Evolutionary conservation across 75 land plant species (phyloP).

Genomic region (Ceratopteris richardii): DNA sequence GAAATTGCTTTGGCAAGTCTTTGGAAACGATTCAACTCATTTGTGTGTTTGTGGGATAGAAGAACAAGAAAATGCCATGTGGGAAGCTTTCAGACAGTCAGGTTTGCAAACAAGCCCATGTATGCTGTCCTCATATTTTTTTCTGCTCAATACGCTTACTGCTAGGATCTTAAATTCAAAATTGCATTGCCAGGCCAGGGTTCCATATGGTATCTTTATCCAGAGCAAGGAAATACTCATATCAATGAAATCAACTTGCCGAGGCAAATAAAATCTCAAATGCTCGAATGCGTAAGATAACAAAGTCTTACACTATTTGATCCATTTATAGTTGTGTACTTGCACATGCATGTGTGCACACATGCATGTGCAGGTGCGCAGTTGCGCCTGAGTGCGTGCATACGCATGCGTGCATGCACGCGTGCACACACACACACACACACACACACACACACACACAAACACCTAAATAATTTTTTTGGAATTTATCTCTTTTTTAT

Average conservation of each 20-base stretch:
- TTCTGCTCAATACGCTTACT: not conserved
- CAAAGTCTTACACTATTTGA: too few species aligned
- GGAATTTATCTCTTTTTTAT: too few species aligned
- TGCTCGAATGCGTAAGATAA: conserved; percentile 4
- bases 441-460: too few species aligned
- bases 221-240: conserved; percentile 31
- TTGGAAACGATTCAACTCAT: conserved; percentile 56
- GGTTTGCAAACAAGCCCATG: conserved; percentile 32
- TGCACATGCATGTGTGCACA: too few species aligned
- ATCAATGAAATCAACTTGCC: conserved; percentile 22
- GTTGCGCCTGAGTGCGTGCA: too few species aligned
- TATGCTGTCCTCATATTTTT: not conserved
- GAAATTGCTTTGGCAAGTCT: conserved; percentile 86
- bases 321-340: too few species aligned
- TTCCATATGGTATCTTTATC: conserved; percentile 85
- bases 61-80: conserved; percentile 87
- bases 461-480: too few species aligned
- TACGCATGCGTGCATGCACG: too few species aligned
- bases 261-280: conserved; percentile 7
- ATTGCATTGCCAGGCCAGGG: conserved; percentile 43
- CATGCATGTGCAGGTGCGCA: too few species aligned
- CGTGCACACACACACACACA: too few species aligned
- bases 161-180: too few species aligned
- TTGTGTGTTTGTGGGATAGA: conserved; percentile 71
- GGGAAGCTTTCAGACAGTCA: conserved; percentile 61